These are phyloP conservation scores for Ophiocordyceps camponoti-rufipedis DNA, from an alignment of 2,329 filamentous ascomycete species.

Conservation along the genomic window DNA sequence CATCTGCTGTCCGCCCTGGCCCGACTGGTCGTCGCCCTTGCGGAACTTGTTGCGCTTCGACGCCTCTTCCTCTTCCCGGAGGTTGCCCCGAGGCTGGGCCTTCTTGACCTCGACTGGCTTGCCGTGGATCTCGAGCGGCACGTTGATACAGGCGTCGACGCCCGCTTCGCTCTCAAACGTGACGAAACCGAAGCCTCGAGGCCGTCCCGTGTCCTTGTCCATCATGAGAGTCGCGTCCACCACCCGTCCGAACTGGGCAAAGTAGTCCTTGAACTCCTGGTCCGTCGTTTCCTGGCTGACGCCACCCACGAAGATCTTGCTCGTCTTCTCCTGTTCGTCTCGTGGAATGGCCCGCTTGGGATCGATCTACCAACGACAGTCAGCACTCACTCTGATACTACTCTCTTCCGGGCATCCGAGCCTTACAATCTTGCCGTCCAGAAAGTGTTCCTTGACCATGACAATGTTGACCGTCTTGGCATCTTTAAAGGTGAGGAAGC, in stretches of 20 bases:
- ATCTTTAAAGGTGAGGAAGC: conserved; percentile 94
- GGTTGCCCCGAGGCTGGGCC: conserved; percentile 84
- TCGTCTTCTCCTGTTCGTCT: conserved; percentile 95
- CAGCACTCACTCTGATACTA: background rate
- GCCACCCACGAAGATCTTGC: conserved; percentile 96
- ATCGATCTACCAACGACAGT: conserved; percentile 50
- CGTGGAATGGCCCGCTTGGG: conserved; percentile 93
- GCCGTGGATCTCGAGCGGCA: conserved; percentile 77
- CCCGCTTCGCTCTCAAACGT: conserved; percentile 94
- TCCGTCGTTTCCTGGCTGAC: conserved; percentile 96
- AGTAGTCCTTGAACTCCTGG: conserved; percentile 90
- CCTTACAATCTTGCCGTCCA: conserved; percentile 94
- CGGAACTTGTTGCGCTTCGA: conserved; percentile 42
- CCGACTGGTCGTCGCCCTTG: conserved; percentile 29
- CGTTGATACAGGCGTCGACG: conserved; percentile 75
- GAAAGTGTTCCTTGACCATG: conserved; percentile 98
- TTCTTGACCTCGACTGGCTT: conserved; percentile 98
- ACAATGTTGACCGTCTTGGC: conserved; percentile 96
- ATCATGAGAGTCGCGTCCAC: conserved; percentile 98
- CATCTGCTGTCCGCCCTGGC: conserved; percentile 19
- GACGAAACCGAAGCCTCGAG: conserved; percentile 91
- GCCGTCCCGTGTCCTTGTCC: conserved; percentile 97
- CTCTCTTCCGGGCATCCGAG: no score
- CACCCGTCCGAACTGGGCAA: conserved; percentile 88
- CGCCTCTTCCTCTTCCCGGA: conserved; percentile 77